Evolutionary conservation across 352 stramenopile genomes (phyloP).

Genomic region (Pythium monospermum): DNA sequence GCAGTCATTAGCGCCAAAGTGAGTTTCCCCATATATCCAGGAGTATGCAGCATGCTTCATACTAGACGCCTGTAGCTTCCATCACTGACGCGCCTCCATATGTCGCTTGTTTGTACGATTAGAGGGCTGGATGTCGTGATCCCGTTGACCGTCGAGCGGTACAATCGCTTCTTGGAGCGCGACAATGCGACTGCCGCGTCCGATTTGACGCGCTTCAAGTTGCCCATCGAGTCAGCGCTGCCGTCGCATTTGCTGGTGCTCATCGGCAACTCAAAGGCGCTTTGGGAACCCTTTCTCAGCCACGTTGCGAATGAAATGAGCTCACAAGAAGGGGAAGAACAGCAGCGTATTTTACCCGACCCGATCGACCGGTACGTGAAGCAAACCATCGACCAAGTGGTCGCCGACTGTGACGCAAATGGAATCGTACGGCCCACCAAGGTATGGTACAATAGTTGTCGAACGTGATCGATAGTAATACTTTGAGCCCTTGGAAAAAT

Average conservation of each 20-base stretch:
- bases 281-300: conserved; percentile 50
- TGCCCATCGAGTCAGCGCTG: conserved; percentile 20
- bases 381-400: conserved; percentile 26
- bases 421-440: conserved; percentile 23
- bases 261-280: conserved; percentile 53
- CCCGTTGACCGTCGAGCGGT: conserved; percentile 53
- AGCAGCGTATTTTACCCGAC: conserved; percentile 38
- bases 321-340: conserved; percentile 22
- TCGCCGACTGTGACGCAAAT: conserved; percentile 22
- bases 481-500: too few relatives aligned
- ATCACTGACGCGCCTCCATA: background rate
- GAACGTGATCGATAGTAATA: too few relatives aligned
- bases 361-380: conserved; percentile 59
- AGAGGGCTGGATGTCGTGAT: conserved; percentile 69
- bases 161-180: conserved; percentile 45
- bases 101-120: background rate
- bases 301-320: conserved; percentile 25
- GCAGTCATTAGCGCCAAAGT: conserved; percentile 15
- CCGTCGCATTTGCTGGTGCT: conserved; percentile 53
- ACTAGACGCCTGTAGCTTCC: background rate
- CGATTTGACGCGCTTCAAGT: conserved; percentile 42
- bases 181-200: conserved; percentile 24
- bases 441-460: conserved; percentile 5
- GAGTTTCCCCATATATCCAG: background rate
- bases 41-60: background rate